Evolutionary conservation across 2,329 filamentous ascomycete species (phyloP).

Genomic region (Trichophyton mentagrophytes): DNA sequence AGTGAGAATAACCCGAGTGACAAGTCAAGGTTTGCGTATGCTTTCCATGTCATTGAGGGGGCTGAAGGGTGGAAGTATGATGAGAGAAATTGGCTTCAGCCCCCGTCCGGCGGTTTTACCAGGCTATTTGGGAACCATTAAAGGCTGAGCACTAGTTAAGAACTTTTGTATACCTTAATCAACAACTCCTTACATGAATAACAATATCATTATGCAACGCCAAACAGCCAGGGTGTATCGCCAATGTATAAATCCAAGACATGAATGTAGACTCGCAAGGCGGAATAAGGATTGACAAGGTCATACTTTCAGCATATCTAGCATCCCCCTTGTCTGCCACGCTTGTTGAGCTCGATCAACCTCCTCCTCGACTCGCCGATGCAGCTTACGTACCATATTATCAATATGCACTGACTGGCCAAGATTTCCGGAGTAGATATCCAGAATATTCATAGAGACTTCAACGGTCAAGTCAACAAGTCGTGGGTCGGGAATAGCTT

Average conservation of each 20-base stretch:
- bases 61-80: slow-evolving; percentile 58
- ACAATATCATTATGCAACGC: background rate
- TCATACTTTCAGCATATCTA: slow-evolving; percentile 52
- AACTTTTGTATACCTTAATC: background rate
- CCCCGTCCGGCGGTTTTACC: slow-evolving; percentile 65
- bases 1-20: slow-evolving; percentile 81
- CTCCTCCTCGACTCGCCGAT: slow-evolving; percentile 58
- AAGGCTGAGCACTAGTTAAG: background rate
- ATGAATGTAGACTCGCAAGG: background rate
- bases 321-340: slow-evolving; percentile 71
- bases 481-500: slow-evolving; percentile 68
- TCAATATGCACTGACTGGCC: slow-evolving; percentile 62
- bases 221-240: background rate
- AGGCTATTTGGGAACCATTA: slow-evolving; percentile 38
- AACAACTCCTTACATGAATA: background rate
- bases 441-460: slow-evolving; percentile 66
- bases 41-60: slow-evolving; percentile 91
- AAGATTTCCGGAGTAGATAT: slow-evolving; percentile 73
- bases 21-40: slow-evolving; percentile 89
- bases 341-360: slow-evolving; percentile 76
- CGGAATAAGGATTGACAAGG: background rate
- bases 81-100: slow-evolving; percentile 83
- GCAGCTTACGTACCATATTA: slow-evolving; percentile 54
- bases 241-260: background rate
- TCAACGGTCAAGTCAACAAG: slow-evolving; percentile 73